Base-by-base conservation (phyloP, 2,329 filamentous ascomycete species). In the Zymoseptoria ardabiliae region DNA sequence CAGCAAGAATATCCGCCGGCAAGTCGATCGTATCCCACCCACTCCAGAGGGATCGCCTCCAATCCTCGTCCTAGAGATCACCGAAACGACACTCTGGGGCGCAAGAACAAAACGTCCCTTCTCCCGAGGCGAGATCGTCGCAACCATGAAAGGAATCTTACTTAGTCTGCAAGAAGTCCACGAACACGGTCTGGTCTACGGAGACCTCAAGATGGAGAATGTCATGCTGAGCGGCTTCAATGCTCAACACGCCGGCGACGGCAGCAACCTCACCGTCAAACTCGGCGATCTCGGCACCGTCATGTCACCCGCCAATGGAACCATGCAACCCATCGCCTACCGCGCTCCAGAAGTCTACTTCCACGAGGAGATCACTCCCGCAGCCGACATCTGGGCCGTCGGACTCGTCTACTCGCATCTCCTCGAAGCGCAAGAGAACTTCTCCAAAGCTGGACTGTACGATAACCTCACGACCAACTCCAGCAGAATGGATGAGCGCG, bases 151-250 rank as follows among this genome's bases (percentile, higher is more conserved):
- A 35, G 61, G 60, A 20, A 63, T 66, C n/a, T 58, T 71, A 8
- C 54, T 63, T 11, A 67, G 67, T 7, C 59, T 71, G 10, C 50
- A 58, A 21, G 64, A 67, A 4, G 58, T 71, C 6, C 69, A 71
- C 50, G 62, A 59, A 3, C 58, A 66, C 21, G 65, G 67, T 4
- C 57, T 69, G n/a, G 68, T 69, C 9, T 70, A 70, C 45, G 66
- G 64, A 7, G 69, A 71, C 28, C 51, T 71, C 20, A 71, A 71
- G 61, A 68, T 69, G 62, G 63, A 68, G 20, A 71, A 71, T 53
- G 63, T 71, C 54, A 65, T 71, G 62, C 28, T 71, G 28, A 63
- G 64, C 50, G 67, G 67, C 52, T 70, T 71, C 58, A 56, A 65
- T 54, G 35, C 57, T 11, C 50, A 59, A 50, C 50, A 54, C 7